Evolutionary conservation across 1,284 basidiomycete species (phyloP), one percentile per base, ranked within the genome.

Genomic region (Fereydounia khargensis): DNA sequence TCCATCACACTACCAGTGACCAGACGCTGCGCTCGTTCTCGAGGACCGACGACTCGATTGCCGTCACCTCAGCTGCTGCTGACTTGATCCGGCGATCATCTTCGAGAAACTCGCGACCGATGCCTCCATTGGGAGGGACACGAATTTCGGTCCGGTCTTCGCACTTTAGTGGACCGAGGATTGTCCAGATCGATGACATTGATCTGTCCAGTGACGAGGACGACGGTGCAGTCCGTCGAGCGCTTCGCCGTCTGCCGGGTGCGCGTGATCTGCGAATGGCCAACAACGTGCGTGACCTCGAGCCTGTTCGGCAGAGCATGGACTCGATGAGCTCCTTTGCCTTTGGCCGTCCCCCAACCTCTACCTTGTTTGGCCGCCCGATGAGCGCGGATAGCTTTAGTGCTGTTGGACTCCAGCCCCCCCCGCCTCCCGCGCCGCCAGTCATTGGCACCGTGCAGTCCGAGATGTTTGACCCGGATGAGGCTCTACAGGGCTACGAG

Each of bases 161-260:
- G 28, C 28, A 14, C 28, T 8, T 14, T 9, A 35, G 41, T 10
- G 55, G 49, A 4, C 62, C 65, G 2, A 60, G 60, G n/a, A 62
- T 72, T 19, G 69, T 72, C 8, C 69, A 72, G 42, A 63, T 72
- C 22, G 69, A 72, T 35, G 69, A 72, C 37, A 65, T 72, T 11
- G 69, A 72, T 30, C 50, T 70, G 3, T 72, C 69, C n/a, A 70
- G 68, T 53, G 67, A 71, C 30, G 69, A 72, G 18, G 69, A 72
- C 35, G 68, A 70, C 37, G 68, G 57, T 19, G 65, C 57, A 1
- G 69, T 72, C 14, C 43, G 65, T 2, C 49, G 63, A 35, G 69
- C 69, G 4, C 37, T 72, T n/a, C 44, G 69, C 4, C 45, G 69
- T 13, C 46, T 72, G 14, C 69, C 69, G 1, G 69, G 69, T 17